phyloP scores from a whole-genome alignment of 1,284 basidiomycete species.

The Irpex sp. region DNA sequence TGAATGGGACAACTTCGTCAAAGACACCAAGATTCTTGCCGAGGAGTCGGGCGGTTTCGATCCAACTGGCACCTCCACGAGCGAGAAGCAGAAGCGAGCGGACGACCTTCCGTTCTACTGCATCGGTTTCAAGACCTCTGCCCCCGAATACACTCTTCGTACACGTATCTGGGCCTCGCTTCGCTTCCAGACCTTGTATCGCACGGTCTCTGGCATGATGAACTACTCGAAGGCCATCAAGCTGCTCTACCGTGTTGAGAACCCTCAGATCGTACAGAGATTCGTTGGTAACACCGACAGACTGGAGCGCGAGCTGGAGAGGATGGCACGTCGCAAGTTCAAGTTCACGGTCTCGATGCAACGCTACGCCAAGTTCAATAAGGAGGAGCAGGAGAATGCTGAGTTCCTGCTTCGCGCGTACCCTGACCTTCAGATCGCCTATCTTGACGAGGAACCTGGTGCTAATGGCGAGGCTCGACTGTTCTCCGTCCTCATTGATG shows the following conservation, averaged over 20 bases:
- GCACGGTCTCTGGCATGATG: conserved; percentile 99
- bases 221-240: conserved; percentile 99
- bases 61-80: conserved; percentile 40
- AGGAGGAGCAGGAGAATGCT: conserved; percentile 98
- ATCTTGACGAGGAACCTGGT: conserved; percentile 93
- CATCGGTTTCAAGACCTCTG: conserved; percentile 99
- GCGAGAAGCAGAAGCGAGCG: conserved; percentile 79
- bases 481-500: conserved; percentile 95
- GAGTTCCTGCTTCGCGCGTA: conserved; percentile 98
- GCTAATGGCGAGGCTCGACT: conserved; percentile 86
- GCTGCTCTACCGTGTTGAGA: conserved; percentile 97
- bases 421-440: conserved; percentile 98
- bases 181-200: conserved; percentile 96
- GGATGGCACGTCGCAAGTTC: conserved; percentile 98
- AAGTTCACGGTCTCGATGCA: conserved; percentile 99
- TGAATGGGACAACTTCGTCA: conserved; percentile 99
- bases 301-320: conserved; percentile 93
- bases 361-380: conserved; percentile 99
- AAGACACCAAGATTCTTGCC: conserved; percentile 98
- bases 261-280: conserved; percentile 96
- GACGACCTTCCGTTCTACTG: conserved; percentile 99
- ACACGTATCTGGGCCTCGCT: conserved; percentile 99
- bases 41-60: conserved; percentile 79
- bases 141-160: conserved; percentile 97
- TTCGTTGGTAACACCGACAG: conserved; percentile 98